Evolutionary conservation across 345 rosid species (phyloP).

Genomic region (Populus alba): DNA sequence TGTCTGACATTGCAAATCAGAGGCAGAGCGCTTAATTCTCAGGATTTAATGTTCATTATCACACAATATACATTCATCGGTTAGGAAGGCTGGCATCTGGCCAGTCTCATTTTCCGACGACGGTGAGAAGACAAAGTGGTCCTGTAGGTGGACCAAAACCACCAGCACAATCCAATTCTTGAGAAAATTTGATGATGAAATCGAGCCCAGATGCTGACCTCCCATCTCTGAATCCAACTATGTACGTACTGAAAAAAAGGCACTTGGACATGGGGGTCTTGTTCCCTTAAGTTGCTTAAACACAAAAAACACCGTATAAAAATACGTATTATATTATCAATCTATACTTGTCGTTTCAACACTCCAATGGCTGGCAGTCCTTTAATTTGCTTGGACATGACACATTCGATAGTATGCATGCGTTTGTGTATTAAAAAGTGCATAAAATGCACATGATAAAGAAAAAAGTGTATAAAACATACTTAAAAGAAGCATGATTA

Average conservation of each 20-base stretch:
- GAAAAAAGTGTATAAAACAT: not conserved
- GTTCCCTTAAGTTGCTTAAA: not conserved
- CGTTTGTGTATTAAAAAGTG: not conserved
- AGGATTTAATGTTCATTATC: no score
- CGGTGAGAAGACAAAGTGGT: not conserved
- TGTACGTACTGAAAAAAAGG: no score
- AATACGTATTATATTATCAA: not conserved
- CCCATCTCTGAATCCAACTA: no score
- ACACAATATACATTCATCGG: not conserved
- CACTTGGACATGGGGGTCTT: no score
- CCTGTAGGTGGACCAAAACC: not conserved
- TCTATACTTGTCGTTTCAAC: not conserved
- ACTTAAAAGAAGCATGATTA: not conserved
- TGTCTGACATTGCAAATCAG: no score
- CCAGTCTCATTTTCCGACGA: not conserved
- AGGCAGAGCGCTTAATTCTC: no score
- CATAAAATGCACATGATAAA: not conserved
- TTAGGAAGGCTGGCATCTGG: not conserved
- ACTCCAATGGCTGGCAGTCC: not conserved
- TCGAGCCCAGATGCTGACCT: no score
- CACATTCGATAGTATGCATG: not conserved
- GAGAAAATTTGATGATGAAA: no score
- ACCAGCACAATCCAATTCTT: not conserved
- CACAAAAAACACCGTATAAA: not conserved
- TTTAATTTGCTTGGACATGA: constrained; percentile 7